These are phyloP conservation scores for Vitis hybrid DNA, from an alignment of 177 flowering plant species.

Conservation along the genomic window DNA sequence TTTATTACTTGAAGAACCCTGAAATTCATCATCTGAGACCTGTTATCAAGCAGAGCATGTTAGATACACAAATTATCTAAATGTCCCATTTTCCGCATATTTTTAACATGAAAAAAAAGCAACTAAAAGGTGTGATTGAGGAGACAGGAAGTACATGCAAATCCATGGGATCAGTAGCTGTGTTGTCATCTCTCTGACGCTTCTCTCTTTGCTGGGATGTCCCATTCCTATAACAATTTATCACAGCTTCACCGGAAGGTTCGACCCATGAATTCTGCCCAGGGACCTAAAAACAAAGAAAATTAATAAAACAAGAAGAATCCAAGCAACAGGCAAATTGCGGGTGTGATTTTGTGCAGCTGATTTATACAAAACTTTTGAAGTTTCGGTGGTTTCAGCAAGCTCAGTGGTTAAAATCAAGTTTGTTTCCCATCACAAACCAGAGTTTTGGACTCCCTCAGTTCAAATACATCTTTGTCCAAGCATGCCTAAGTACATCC, in stretches of 20 bases:
- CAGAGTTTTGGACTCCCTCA: too few relatives aligned
- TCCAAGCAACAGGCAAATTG: background rate
- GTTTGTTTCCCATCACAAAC: too few relatives aligned
- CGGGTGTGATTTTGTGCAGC: background rate
- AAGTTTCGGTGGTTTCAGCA: too few relatives aligned
- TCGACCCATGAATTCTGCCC: constrained; percentile 75
- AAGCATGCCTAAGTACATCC: too few relatives aligned
- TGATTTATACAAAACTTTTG: too few relatives aligned
- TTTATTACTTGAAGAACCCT: constrained; percentile 50
- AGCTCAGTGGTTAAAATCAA: too few relatives aligned
- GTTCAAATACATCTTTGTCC: too few relatives aligned
- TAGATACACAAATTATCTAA: constrained; percentile 5
- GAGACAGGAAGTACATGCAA: constrained; percentile 12
- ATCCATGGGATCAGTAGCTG: constrained; percentile 37
- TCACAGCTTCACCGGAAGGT: constrained; percentile 22
- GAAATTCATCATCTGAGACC: constrained; percentile 35
- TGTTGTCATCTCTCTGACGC: constrained; percentile 63
- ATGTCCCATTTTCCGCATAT: background rate
- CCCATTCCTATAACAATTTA: constrained; percentile 15
- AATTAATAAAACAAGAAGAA: background rate
- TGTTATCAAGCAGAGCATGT: constrained; percentile 24
- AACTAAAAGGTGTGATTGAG: background rate
- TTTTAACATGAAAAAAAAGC: background rate
- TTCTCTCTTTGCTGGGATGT: constrained; percentile 61
- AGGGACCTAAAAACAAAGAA: constrained; percentile 54